Percentiles rank a stretch among this genome's conserved stretches.
Evolutionary conservation across 108 stramenopile genomes (phyloP).

Genomic region (Cyclotella kingstonii): DNA sequence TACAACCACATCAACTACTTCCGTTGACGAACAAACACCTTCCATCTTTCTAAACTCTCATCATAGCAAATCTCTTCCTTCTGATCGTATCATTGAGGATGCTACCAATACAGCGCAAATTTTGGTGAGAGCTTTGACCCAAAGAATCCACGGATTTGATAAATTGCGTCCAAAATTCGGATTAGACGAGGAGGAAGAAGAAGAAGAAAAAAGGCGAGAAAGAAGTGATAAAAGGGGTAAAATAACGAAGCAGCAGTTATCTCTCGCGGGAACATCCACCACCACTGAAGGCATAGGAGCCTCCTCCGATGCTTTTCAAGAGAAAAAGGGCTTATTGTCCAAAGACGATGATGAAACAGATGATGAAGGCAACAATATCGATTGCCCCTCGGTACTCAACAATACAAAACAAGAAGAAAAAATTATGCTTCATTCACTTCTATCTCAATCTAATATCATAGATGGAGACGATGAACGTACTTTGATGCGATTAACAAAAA

Average conservation of each 20-base stretch:
- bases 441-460: conserved; percentile 6
- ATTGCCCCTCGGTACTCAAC: background rate
- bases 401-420: background rate
- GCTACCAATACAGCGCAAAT: conserved; percentile 26
- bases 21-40: conserved; percentile 1
- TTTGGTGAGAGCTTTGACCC: conserved; percentile 27
- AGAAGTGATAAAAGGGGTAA: conserved; percentile 31
- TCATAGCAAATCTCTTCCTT: background rate
- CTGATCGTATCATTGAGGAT: background rate
- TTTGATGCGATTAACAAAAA: conserved; percentile 20
- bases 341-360: conserved; percentile 1
- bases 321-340: no score
- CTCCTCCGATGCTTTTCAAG: conserved; percentile 2
- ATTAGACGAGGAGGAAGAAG: conserved; percentile 25
- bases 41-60: background rate
- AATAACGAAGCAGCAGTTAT: conserved; percentile 20
- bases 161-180: conserved; percentile 27
- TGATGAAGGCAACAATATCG: conserved; percentile 4
- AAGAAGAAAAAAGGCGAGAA: conserved; percentile 24
- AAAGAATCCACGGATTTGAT: conserved; percentile 33
- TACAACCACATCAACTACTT: background rate
- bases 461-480: conserved; percentile 33
- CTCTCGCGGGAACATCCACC: background rate
- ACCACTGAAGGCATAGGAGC: background rate
- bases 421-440: background rate